These are phyloP conservation scores for Euphorbia celastroides DNA, from an alignment of 441 rosid species.

Conservation along the genomic window DNA sequence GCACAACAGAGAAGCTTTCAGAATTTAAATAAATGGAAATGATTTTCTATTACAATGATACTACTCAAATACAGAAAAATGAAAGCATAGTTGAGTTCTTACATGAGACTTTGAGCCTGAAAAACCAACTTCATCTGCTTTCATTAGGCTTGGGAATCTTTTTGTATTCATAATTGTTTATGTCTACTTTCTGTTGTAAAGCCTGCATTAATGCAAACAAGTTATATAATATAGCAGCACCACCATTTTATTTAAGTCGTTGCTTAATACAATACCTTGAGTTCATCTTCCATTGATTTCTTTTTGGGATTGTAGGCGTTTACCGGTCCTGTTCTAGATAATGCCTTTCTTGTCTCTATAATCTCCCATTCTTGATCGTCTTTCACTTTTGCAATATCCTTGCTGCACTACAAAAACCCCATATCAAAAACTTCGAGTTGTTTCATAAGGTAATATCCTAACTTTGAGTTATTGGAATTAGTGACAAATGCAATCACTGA, in stretches of 20 bases:
- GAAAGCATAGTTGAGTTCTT: too few relatives aligned
- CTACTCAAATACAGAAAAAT: too few relatives aligned
- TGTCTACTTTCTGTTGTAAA: constrained; percentile 69
- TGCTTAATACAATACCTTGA: constrained; percentile 45
- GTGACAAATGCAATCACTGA: background rate
- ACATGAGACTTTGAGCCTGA: too few relatives aligned
- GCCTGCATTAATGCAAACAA: constrained; percentile 37
- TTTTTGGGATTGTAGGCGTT: constrained; percentile 74
- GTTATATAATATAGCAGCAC: too few relatives aligned
- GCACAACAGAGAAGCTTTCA: too few relatives aligned
- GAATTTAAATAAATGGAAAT: too few relatives aligned
- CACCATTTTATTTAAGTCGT: background rate
- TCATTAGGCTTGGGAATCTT: constrained; percentile 72
- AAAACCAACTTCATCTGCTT: constrained; percentile 29
- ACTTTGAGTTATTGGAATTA: background rate
- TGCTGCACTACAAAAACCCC: constrained; percentile 47
- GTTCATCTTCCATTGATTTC: constrained; percentile 72
- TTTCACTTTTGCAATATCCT: constrained; percentile 80
- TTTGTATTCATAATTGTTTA: constrained; percentile 68
- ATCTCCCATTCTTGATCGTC: constrained; percentile 92
- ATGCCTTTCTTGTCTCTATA: constrained; percentile 62
- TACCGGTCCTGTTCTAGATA: constrained; percentile 71
- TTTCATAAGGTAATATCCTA: too few relatives aligned
- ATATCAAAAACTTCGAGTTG: too few relatives aligned
- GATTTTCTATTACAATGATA: too few relatives aligned